A percentile compares a stretch with the other conserved stretches of the same genome.
These are phyloP conservation scores for Zopfochytrium polystomum DNA, from an alignment of 371 early-diverging fungal species.

Conservation along the genomic window DNA sequence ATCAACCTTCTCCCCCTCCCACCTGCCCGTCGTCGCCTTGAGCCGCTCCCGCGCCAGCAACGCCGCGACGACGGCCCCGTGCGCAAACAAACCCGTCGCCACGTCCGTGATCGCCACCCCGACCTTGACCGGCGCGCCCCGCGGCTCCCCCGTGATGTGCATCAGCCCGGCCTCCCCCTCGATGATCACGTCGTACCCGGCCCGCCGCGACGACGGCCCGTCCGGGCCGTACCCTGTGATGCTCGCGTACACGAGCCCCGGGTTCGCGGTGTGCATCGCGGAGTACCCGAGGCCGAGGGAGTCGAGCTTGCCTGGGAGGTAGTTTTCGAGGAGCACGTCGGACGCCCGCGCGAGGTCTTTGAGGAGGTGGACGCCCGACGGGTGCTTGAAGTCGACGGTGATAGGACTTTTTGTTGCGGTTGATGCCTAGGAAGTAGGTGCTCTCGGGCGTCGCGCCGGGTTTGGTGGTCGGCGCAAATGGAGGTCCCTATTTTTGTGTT, in stretches of 20 bases:
- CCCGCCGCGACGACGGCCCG: constrained; percentile 74
- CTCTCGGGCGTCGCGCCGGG: constrained; percentile 54
- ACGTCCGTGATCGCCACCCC: constrained; percentile 91
- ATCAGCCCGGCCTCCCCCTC: constrained; percentile 82
- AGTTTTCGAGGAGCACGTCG: constrained; percentile 90
- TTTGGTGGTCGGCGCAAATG: constrained; percentile 39
- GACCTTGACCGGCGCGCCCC: constrained; percentile 83
- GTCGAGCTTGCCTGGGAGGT: constrained; percentile 77
- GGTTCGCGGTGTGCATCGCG: constrained; percentile 64
- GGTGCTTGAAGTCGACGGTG: constrained; percentile 75
- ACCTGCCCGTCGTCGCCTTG: too few species aligned
- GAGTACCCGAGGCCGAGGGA: constrained; percentile 76
- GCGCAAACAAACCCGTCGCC: constrained; percentile 81
- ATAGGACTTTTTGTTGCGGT: constrained; percentile 89
- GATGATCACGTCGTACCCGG: constrained; percentile 93
- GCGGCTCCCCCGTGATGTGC: constrained; percentile 86
- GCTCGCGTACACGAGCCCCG: constrained; percentile 81
- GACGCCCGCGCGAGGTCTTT: constrained; percentile 53
- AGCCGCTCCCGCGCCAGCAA: constrained; percentile 66
- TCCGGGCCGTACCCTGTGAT: constrained; percentile 81
- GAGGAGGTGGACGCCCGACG: constrained; percentile 63
- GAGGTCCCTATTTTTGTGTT: constrained; percentile 72
- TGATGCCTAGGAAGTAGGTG: constrained; percentile 86
- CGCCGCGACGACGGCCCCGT: constrained; percentile 85
- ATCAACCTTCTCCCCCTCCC: constrained; percentile 88